Conservation (phyloP, 148 eudicot species). For the Salicornia ramosissima region DNA sequence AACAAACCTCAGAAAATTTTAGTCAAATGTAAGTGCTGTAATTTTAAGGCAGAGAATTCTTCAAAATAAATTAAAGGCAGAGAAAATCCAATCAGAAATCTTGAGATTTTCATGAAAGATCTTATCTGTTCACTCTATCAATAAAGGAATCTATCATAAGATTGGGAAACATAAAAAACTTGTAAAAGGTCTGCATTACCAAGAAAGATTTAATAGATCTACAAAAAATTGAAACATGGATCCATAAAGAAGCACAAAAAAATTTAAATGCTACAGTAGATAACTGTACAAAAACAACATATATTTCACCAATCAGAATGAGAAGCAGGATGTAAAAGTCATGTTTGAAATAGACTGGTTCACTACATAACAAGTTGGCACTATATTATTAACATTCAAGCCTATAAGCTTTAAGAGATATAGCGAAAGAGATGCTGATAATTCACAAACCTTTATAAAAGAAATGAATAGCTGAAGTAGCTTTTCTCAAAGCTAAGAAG, state of each 20-base stretch:
- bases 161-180: too few species aligned
- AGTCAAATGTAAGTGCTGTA: too few species aligned
- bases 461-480: slow-evolving; percentile 54
- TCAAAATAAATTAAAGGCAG: too few species aligned
- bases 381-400: not conserved
- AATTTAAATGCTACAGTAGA: not conserved
- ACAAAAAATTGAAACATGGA: too few species aligned
- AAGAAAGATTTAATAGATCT: not conserved
- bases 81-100: too few species aligned
- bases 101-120: too few species aligned
- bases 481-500: slow-evolving; percentile 39
- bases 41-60: too few species aligned
- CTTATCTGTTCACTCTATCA: too few species aligned
- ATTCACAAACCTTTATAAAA: slow-evolving; percentile 64
- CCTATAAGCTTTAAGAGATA: not conserved
- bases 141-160: too few species aligned
- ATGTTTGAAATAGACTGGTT: too few species aligned
- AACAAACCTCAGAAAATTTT: too few species aligned
- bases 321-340: not conserved
- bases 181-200: not conserved
- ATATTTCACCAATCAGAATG: not conserved
- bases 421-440: not conserved
- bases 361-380: not conserved
- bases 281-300: not conserved
- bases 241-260: not conserved